Conservation (phyloP, 2,329 filamentous ascomycete species). For the Aspergillus spinulosporus region DNA sequence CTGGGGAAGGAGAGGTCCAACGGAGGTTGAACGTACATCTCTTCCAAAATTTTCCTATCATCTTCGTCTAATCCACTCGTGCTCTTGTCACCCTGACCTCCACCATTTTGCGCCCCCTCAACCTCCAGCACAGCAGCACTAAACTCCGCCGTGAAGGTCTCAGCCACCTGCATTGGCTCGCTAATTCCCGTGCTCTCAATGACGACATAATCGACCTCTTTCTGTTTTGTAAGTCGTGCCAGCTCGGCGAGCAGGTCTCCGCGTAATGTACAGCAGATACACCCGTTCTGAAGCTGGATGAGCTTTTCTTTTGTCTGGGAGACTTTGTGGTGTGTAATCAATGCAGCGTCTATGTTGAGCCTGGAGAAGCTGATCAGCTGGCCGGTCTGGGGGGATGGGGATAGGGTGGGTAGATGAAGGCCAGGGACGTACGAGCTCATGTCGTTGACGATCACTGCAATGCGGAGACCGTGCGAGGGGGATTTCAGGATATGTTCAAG, state of each 20-base stretch:
- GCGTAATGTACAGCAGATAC: slow-evolving; percentile 73
- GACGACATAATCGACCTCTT: slow-evolving; percentile 68
- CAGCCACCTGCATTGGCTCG: slow-evolving; percentile 71
- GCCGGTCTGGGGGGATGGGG: background rate
- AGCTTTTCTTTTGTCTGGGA: slow-evolving; percentile 64
- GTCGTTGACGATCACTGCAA: slow-evolving; percentile 73
- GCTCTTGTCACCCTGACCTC: slow-evolving; percentile 29
- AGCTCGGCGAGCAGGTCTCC: slow-evolving; percentile 71
- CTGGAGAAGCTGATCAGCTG: slow-evolving; percentile 47
- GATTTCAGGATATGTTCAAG: slow-evolving; percentile 68
- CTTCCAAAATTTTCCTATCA: slow-evolving; percentile 47
- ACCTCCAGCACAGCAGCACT: slow-evolving; percentile 50
- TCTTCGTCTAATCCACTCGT: slow-evolving; percentile 42
- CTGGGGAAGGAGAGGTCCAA: too few species aligned
- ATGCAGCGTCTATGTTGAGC: slow-evolving; percentile 65
- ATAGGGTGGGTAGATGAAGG: background rate
- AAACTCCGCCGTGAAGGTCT: slow-evolving; percentile 65
- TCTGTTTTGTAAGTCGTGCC: slow-evolving; percentile 61
- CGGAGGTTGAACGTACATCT: slow-evolving; percentile 40
- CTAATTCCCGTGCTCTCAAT: slow-evolving; percentile 73
- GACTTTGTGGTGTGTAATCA: slow-evolving; percentile 60
- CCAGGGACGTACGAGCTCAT: slow-evolving; percentile 56
- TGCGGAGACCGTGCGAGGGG: slow-evolving; percentile 63
- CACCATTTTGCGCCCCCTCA: slow-evolving; percentile 40
- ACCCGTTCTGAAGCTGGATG: slow-evolving; percentile 70